Base-by-base conservation (phyloP, 225 moss, liverwort and hornwort genomes). In the Sphagnum tenellum region DNA sequence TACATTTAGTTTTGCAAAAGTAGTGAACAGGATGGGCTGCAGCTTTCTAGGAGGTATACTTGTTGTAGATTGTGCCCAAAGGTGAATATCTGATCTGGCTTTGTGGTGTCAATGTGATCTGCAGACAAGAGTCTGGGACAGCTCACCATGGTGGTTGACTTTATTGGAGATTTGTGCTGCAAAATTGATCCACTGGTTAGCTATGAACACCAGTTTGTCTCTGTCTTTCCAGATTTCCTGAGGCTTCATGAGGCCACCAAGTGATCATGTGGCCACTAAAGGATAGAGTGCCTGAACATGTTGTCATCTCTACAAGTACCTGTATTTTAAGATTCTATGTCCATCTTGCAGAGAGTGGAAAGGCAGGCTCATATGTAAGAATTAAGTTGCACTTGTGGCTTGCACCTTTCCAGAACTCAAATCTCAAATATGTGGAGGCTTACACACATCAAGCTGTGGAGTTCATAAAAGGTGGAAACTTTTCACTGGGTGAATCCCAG, bases 381-480 rank as follows among this genome's bases (percentile, higher is more conserved):
- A 45, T 6, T 3, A 5, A 4, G 5, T 45, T 3, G 3, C 46
- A 9, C 9, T 47, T 5, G 10, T 47, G 8, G 8, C 3, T 10
- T 46, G 44, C 45, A 61, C 10, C 8, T 10, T 61, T 47, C 47
- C 74, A 84, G 78, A 63, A 84, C 13, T 57, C 75, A 70, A 63
- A 64, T 70, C 79, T 79, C 57, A 84, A 53, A 67, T 59, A 71
- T 46, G 61, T 70, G 48, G 84, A 76, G 50, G 67, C 59, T 51
- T 81, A 84, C 64, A 12, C 80, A 55, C 84, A 84, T 64, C 75
- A 84, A 45, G 71, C 77, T 48, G 78, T 78, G 61, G 80, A 76
- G 54, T 84, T 84, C 60, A 81, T 84, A n/a, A 81, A 75, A 84
- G 84, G 80, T 84, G 44, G 14, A 60, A 52, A 9, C 52, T 52